phyloP scores from a whole-genome alignment of 768 basidiomycete species.

The Kwoniella dendrophila region DNA sequence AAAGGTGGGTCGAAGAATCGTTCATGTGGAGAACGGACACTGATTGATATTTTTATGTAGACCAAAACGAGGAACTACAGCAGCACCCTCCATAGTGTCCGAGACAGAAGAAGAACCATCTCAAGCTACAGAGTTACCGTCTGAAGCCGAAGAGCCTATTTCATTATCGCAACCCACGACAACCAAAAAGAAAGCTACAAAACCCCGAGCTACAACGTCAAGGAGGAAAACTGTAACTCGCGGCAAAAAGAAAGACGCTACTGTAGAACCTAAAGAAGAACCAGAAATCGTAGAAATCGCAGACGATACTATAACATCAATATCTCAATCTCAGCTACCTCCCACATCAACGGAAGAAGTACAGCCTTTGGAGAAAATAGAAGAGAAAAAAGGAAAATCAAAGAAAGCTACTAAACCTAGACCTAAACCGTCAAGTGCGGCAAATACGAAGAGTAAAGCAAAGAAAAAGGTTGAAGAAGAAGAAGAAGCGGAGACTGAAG shows the following conservation, averaged over 20 bases:
- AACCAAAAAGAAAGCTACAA: slow-evolving; percentile 13
- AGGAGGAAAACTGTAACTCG: slow-evolving; percentile 5
- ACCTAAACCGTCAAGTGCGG: slow-evolving; percentile 7
- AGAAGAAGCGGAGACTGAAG: slow-evolving; percentile 5
- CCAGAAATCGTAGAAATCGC: slow-evolving; percentile 13
- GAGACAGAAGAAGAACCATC: slow-evolving; percentile 21
- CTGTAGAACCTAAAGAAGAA: slow-evolving; percentile 6
- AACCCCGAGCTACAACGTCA: slow-evolving; percentile 21
- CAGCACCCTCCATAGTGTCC: slow-evolving; percentile 9
- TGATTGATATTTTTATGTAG: slow-evolving; percentile 3
- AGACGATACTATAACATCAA: slow-evolving; percentile 10
- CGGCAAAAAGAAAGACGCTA: slow-evolving; percentile 16
- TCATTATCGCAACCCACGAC: slow-evolving; percentile 1
- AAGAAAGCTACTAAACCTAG: slow-evolving; percentile 10
- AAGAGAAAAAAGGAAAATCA: slow-evolving; percentile 13
- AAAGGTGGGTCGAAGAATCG: slow-evolving; percentile 12
- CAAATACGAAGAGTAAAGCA: slow-evolving; percentile 10
- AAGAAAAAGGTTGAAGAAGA: slow-evolving; percentile 14
- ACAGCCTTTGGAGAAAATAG: slow-evolving; percentile 5
- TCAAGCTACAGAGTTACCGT: slow-evolving; percentile 1
- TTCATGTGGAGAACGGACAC: not conserved
- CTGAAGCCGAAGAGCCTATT: slow-evolving; percentile 13
- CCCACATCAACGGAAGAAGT: slow-evolving; percentile 6
- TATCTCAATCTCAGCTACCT: not conserved
- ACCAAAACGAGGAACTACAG: slow-evolving; percentile 26